phyloP scores from a whole-genome alignment of 1,284 basidiomycete species.

The Fomitopsis palustris region DNA sequence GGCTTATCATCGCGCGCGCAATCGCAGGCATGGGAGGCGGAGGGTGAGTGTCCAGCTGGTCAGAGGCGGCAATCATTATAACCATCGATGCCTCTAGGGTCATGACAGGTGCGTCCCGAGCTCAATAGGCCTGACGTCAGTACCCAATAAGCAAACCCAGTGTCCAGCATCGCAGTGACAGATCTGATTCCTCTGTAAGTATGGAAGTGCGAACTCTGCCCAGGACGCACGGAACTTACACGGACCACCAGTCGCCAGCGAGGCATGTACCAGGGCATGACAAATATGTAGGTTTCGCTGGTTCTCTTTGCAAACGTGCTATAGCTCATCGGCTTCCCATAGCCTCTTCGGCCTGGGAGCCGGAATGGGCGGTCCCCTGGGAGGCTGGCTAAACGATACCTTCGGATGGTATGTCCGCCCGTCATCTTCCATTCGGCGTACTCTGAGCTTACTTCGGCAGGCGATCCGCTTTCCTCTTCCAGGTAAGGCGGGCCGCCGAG shows the following conservation, averaged over 20 bases:
- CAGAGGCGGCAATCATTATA: slow-evolving; percentile 6
- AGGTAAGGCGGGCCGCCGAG: slow-evolving; percentile 36
- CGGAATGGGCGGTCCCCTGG: slow-evolving; percentile 86
- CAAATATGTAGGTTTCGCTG: slow-evolving; percentile 62
- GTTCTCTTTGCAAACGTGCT: slow-evolving; percentile 6
- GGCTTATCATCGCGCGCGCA: slow-evolving; percentile 77
- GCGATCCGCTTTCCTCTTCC: slow-evolving; percentile 66
- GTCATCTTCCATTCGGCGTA: slow-evolving; percentile 3
- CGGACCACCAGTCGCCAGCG: slow-evolving; percentile 63
- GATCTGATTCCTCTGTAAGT: slow-evolving; percentile 81
- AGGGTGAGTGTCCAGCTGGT: slow-evolving; percentile 49
- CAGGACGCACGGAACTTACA: slow-evolving; percentile 10
- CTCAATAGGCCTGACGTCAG: slow-evolving; percentile 21
- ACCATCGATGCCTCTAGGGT: slow-evolving; percentile 40
- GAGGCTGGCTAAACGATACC: slow-evolving; percentile 81
- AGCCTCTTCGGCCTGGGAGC: slow-evolving; percentile 77
- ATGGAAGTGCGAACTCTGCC: slow-evolving; percentile 1
- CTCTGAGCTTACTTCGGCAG: slow-evolving; percentile 32
- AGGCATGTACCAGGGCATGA: slow-evolving; percentile 86
- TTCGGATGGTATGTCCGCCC: slow-evolving; percentile 70
- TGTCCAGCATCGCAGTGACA: slow-evolving; percentile 72
- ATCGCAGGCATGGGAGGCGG: slow-evolving; percentile 90
- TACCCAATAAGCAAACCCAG: slow-evolving; percentile 35
- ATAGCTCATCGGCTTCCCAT: slow-evolving; percentile 11
- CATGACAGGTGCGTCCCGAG: slow-evolving; percentile 64